These are phyloP conservation scores for Trametes hirsuta DNA, from an alignment of 1,284 basidiomycete species.

Conservation along the genomic window DNA sequence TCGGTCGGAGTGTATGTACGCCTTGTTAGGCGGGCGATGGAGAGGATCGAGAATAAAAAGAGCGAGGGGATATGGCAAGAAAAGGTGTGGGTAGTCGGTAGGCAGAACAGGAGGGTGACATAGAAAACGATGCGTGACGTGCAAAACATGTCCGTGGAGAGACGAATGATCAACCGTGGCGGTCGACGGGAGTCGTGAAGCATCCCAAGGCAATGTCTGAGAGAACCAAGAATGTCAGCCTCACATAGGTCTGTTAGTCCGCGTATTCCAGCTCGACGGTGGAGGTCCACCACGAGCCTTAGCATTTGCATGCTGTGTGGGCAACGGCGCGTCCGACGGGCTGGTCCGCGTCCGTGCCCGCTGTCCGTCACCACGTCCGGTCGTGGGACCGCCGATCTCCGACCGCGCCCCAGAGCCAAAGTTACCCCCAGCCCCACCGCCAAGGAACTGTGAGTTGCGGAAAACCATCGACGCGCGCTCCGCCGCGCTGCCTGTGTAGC, in stretches of 20 bases:
- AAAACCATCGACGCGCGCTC: slow-evolving; percentile 33
- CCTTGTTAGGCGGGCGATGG: not conserved
- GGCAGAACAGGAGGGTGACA: not conserved
- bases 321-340: slow-evolving; percentile 44
- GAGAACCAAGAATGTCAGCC: not conserved
- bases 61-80: not conserved
- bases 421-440: slow-evolving; percentile 17
- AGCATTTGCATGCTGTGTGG: slow-evolving; percentile 14
- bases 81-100: not conserved
- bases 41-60: not conserved
- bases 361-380: slow-evolving; percentile 25
- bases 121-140: not conserved
- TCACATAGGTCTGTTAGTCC: slow-evolving; percentile 23
- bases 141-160: not conserved
- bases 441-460: slow-evolving; percentile 20
- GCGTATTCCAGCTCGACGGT: slow-evolving; percentile 63
- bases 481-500: slow-evolving; percentile 50
- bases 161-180: not conserved
- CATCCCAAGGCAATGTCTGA: not conserved
- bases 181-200: not conserved
- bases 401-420: slow-evolving; percentile 31
- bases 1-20: not conserved
- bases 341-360: slow-evolving; percentile 59
- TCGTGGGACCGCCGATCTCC: slow-evolving; percentile 23
- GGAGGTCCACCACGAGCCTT: slow-evolving; percentile 45